These are phyloP conservation scores for Psilocybe cubensis DNA, from an alignment of 768 basidiomycete genomes.

Conservation along the genomic window DNA sequence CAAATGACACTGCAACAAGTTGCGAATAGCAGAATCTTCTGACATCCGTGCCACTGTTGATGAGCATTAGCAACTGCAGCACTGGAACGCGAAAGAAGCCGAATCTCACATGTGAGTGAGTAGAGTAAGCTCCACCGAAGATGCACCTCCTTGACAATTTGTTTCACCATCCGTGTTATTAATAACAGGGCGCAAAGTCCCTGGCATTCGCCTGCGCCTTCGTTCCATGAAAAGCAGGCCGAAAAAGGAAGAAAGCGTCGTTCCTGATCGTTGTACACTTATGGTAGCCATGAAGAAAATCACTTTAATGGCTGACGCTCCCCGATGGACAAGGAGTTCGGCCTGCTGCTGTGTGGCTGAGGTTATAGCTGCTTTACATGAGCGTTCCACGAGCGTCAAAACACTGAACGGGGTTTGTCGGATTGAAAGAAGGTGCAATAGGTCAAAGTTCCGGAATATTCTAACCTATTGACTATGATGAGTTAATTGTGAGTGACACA, in stretches of 20 bases:
- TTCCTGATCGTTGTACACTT: conserved; percentile 16
- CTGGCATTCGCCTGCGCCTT: conserved; percentile 6
- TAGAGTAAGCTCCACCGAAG: conserved; percentile 7
- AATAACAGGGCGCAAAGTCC: conserved; percentile 16
- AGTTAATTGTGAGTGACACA: background rate
- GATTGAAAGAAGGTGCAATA: background rate
- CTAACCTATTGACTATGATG: background rate
- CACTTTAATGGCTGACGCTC: background rate
- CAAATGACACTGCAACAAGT: conserved; percentile 14
- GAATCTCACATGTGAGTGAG: conserved; percentile 16
- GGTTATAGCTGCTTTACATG: background rate
- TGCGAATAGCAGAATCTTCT: conserved; percentile 21
- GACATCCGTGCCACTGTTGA: conserved; percentile 17
- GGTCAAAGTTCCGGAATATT: background rate
- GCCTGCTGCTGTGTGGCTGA: background rate
- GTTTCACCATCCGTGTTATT: conserved; percentile 18
- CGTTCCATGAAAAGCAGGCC: conserved; percentile 10
- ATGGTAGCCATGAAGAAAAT: background rate
- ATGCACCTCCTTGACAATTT: conserved; percentile 10
- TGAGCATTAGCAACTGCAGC: conserved; percentile 6
- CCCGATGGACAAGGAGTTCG: background rate
- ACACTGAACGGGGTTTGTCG: background rate
- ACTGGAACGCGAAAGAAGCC: conserved; percentile 7
- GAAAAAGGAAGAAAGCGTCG: conserved; percentile 11
- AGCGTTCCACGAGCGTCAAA: background rate